Percentiles rank a stretch among this genome's conserved stretches.
Evolutionary conservation across 345 rosid genomes (phyloP).

Genomic region (Gossypium anomalum): DNA sequence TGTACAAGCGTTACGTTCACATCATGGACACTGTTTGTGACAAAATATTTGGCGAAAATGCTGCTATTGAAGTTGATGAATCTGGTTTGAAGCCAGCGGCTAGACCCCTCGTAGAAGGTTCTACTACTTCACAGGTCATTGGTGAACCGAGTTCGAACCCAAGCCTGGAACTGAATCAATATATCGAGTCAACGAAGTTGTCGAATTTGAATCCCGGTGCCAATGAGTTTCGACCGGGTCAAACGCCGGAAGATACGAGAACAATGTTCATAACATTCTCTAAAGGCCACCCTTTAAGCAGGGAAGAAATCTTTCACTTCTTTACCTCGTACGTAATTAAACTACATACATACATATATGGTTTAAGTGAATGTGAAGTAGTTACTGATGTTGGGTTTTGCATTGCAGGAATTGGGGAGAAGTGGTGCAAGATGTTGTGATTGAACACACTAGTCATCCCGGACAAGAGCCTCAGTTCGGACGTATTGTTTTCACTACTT

Average conservation of each 20-base stretch:
- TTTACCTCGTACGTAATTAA: slow-evolving; percentile 20
- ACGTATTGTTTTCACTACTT: slow-evolving; percentile 25
- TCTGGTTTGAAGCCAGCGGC: slow-evolving; percentile 20
- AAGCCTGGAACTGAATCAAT: not conserved
- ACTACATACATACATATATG: not conserved
- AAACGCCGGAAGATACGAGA: slow-evolving; percentile 18
- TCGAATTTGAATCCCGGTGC: slow-evolving; percentile 23
- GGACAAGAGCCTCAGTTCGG: slow-evolving; percentile 29
- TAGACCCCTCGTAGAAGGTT: not conserved
- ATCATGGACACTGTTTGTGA: slow-evolving; percentile 30
- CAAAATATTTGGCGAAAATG: slow-evolving; percentile 28
- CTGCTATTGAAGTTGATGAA: slow-evolving; percentile 29
- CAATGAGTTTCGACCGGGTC: slow-evolving; percentile 12
- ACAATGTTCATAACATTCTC: slow-evolving; percentile 37
- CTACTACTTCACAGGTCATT: not conserved
- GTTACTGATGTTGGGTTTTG: not conserved
- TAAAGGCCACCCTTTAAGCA: slow-evolving; percentile 28
- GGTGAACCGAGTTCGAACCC: too few relatives aligned
- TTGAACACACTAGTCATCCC: slow-evolving; percentile 10
- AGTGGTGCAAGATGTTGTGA: slow-evolving; percentile 24
- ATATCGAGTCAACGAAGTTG: not conserved
- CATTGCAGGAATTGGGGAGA: slow-evolving; percentile 31
- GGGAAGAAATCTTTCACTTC: slow-evolving; percentile 26
- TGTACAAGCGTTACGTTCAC: slow-evolving; percentile 22
- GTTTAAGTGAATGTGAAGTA: not conserved